phyloP scores from a whole-genome alignment of 106 monocot species.

The Dendrobium catenatum region DNA sequence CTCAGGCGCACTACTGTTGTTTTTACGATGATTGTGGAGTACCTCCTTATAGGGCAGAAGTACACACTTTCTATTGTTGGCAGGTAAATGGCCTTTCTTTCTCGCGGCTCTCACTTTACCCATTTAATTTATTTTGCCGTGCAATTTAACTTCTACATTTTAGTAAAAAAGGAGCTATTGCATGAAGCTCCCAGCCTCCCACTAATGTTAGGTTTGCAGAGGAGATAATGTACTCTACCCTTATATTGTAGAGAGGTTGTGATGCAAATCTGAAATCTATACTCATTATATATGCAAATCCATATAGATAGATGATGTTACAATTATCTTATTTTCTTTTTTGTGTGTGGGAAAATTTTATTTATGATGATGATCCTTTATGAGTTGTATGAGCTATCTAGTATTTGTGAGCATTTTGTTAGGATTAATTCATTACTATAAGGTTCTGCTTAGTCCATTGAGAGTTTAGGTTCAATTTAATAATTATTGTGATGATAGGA shows the following conservation, averaged over 20 bases:
- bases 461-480: neutral
- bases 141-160: neutral
- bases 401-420: neutral
- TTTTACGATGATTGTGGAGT: slow-evolving; percentile 93
- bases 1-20: slow-evolving; percentile 96
- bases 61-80: slow-evolving; percentile 56
- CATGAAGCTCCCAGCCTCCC: neutral
- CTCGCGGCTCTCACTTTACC: neutral
- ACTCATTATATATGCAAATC: neutral
- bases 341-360: neutral
- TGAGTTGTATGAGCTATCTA: neutral
- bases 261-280: neutral
- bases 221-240: neutral
- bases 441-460: neutral
- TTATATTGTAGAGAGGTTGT: neutral
- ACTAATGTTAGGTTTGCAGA: neutral
- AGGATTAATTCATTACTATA: neutral
- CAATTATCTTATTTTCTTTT: neutral
- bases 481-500: neutral
- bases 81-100: slow-evolving; percentile 44
- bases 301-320: neutral
- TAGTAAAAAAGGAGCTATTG: neutral
- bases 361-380: neutral
- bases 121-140: neutral
- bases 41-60: slow-evolving; percentile 69